phyloP scores from a whole-genome alignment of 2,329 filamentous ascomycete genomes.

The Monosporascus sp. region DNA sequence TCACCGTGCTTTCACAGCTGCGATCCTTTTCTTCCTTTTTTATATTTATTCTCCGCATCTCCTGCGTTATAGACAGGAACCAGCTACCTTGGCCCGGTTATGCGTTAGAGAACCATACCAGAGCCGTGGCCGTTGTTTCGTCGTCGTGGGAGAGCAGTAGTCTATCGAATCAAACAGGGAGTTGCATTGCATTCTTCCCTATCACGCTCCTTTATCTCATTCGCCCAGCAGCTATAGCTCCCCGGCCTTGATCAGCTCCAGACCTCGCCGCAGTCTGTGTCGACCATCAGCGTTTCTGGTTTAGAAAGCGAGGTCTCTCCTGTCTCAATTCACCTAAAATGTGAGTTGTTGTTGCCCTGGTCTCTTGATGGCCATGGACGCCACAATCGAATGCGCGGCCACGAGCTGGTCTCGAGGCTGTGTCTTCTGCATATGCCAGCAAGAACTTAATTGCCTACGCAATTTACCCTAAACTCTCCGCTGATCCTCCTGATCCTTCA shows the following conservation, averaged over 20 bases:
- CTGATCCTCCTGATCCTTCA: too few relatives aligned
- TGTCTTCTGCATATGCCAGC: too few relatives aligned
- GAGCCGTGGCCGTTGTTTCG: neutral
- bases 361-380: neutral
- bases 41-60: constrained; percentile 1
- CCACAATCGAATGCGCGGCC: neutral
- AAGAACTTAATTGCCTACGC: too few relatives aligned
- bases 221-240: neutral
- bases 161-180: neutral
- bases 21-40: neutral
- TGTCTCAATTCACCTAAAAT: neutral
- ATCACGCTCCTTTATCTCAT: neutral
- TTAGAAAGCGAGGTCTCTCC: neutral
- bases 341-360: neutral
- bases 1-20: too few relatives aligned
- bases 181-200: neutral
- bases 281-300: neutral
- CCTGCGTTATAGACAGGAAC: neutral
- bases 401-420: neutral
- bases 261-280: neutral
- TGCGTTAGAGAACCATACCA: neutral
- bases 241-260: neutral
- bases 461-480: too few relatives aligned
- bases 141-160: neutral
- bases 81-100: neutral